These are phyloP conservation scores for Petunia hybrid DNA, from an alignment of 305 asterid genomes.

Conservation along the genomic window DNA sequence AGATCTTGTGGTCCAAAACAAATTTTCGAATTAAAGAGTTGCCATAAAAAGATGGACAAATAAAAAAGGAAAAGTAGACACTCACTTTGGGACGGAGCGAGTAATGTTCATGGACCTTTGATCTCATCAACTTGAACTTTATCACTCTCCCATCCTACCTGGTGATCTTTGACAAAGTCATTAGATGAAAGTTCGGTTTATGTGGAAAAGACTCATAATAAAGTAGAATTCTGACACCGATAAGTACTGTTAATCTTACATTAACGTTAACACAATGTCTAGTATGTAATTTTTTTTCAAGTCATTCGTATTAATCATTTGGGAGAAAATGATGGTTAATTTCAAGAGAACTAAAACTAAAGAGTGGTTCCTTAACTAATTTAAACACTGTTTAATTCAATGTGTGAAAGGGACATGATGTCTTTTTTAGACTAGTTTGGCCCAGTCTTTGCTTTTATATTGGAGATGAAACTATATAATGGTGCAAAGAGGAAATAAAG, in stretches of 20 bases:
- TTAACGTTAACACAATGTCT: not conserved
- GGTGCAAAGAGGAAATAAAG: slow-evolving; percentile 18
- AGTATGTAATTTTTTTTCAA: not conserved
- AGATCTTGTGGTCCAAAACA: too few species aligned
- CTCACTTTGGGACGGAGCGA: too few species aligned
- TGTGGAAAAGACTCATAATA: not conserved
- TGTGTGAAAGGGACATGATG: not conserved
- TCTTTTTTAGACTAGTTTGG: too few species aligned
- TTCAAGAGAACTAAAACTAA: not conserved
- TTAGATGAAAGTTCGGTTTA: slow-evolving; percentile 1
- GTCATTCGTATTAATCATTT: not conserved
- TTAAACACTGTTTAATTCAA: not conserved
- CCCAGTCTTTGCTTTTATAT: not conserved
- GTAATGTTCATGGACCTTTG: not conserved
- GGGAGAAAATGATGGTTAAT: not conserved
- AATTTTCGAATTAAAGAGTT: too few species aligned
- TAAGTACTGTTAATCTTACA: not conserved
- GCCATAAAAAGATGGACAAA: too few species aligned
- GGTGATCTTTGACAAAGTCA: not conserved
- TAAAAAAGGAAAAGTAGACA: too few species aligned
- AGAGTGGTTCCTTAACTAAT: not conserved
- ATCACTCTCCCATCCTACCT: not conserved
- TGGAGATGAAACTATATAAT: slow-evolving; percentile 12
- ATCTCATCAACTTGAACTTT: not conserved
- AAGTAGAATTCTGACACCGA: not conserved